These are phyloP conservation scores for Candida berthetii DNA, from an alignment of 805 yeast genomes.

Conservation along the genomic window DNA sequence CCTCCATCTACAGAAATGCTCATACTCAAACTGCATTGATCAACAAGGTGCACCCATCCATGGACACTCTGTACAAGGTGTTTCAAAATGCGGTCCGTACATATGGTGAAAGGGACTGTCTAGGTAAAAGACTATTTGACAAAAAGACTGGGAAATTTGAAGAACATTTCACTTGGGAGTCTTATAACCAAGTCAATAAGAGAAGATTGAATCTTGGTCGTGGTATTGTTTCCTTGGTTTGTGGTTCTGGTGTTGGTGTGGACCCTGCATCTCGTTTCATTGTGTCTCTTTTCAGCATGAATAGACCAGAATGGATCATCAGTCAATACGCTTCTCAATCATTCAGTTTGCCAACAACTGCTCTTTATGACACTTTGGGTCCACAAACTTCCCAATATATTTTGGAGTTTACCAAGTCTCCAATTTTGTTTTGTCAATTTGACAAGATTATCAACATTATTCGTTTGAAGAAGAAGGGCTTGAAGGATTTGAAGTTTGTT, in stretches of 20 bases:
- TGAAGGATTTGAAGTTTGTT: constrained; percentile 30
- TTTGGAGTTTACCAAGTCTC: constrained; percentile 43
- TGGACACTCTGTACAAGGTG: constrained; percentile 34
- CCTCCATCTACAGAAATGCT: constrained; percentile 41
- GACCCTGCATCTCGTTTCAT: constrained; percentile 20
- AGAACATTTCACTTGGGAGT: constrained; percentile 29
- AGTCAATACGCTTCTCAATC: constrained; percentile 49
- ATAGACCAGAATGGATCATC: constrained; percentile 53
- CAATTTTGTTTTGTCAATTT: constrained; percentile 40
- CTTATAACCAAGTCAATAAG: constrained; percentile 26
- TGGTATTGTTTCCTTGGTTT: constrained; percentile 28
- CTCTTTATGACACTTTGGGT: constrained; percentile 39
- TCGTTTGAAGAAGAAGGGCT: constrained; percentile 27
- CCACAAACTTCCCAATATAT: constrained; percentile 47
- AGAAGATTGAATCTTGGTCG: constrained; percentile 35
- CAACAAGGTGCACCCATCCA: constrained; percentile 31
- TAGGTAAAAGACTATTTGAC: constrained; percentile 27
- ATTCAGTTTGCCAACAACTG: constrained; percentile 37
- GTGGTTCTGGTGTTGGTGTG: neutral
- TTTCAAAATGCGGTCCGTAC: constrained; percentile 32
- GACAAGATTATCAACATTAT: constrained; percentile 37
- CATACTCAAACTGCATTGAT: constrained; percentile 25
- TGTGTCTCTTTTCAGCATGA: constrained; percentile 39
- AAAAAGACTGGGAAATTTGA: constrained; percentile 24
- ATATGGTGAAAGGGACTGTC: constrained; percentile 23